Percentiles rank a stretch among this genome's conserved stretches.
Evolutionary conservation across 331 rosid species (phyloP).

Genomic region (Rhamnella rubrinervis): DNA sequence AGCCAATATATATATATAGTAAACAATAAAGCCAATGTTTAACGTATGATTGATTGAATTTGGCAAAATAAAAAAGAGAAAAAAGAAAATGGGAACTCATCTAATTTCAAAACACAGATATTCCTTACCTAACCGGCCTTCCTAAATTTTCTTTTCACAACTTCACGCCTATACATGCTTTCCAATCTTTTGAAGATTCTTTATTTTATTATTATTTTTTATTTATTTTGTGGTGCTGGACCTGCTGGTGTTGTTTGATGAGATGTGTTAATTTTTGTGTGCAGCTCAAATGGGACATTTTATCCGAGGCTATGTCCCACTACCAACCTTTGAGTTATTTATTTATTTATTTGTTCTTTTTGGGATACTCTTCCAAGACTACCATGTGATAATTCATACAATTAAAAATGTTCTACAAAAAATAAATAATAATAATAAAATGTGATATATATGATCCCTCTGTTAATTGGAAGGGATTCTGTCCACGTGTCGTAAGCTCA

Average conservation of each 20-base stretch:
- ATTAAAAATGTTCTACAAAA: too few relatives aligned
- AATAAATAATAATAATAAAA: neutral
- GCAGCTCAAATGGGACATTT: constrained; percentile 18
- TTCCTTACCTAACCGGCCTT: constrained; percentile 3
- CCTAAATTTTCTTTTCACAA: neutral
- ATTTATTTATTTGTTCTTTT: constrained; percentile 2
- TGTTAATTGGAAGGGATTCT: neutral
- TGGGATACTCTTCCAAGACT: neutral
- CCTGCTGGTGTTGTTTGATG: constrained; percentile 38
- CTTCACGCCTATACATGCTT: constrained; percentile 18
- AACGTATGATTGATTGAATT: neutral
- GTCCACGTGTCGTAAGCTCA: constrained; percentile 2
- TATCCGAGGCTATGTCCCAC: constrained; percentile 20
- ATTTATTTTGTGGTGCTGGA: constrained; percentile 14
- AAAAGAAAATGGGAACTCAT: too few relatives aligned
- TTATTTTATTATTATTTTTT: constrained; percentile 17
- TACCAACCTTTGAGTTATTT: constrained; percentile 14
- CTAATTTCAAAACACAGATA: neutral
- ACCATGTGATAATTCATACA: neutral
- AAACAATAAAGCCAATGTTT: constrained; percentile 10
- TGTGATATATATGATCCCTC: neutral
- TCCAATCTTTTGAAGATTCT: constrained; percentile 33
- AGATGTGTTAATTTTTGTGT: constrained; percentile 24
- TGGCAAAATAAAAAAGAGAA: neutral
- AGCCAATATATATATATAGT: neutral